Base-by-base conservation (phyloP, 306 rosid genomes). In the Casuarina equisetifolia region DNA sequence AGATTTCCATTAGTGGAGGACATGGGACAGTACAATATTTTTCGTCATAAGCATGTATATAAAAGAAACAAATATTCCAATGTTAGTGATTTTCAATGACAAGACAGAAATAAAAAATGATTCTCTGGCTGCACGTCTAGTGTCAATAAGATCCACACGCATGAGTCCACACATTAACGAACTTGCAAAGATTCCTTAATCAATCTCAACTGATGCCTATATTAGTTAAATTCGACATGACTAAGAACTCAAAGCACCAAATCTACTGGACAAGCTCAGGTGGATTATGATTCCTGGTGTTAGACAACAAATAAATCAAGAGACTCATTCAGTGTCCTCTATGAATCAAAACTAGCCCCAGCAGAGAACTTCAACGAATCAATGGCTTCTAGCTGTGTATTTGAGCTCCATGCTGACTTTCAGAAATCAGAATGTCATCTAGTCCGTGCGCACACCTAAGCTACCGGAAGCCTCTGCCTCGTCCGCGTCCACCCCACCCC, bases 381-480 rank as follows among this genome's bases (percentile, higher is more conserved):
- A 86, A 44, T 53, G n/a, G 53, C 79, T 76, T 80, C 84, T 84
- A 77, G 49, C 70, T 3, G 72, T 79, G 77, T 83, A 55, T 76
- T 57, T 82, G 80, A 53, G 75, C 75, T 68, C 53, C 86, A 77
- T 70, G 64, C 69, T 46, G 13, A 19, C 49, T 67, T 66, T 53
- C 15, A 19, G 79, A 57, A 73, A 40, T 61, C 57, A 6, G 17
- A 80, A 54, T 55, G 58, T 62, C 54, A 70, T 79, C 81, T 62
- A 68, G 15, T 7, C 2, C 16, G 79, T 46, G 40, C 67, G 58
- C 39, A 78, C 70, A 43, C 50, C 52, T 25, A 38, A 72, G 59
- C 85, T 85, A 90, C 83, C 89, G 66, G 79, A 71, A 86, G 53
- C 91, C 93, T 81, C 93, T 88, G 79, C 92, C 92, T 84, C 92